Evolutionary conservation across 306 rosid genomes (phyloP), one percentile per base, ranked within the genome.

Genomic region (Vachellia pachyceras): DNA sequence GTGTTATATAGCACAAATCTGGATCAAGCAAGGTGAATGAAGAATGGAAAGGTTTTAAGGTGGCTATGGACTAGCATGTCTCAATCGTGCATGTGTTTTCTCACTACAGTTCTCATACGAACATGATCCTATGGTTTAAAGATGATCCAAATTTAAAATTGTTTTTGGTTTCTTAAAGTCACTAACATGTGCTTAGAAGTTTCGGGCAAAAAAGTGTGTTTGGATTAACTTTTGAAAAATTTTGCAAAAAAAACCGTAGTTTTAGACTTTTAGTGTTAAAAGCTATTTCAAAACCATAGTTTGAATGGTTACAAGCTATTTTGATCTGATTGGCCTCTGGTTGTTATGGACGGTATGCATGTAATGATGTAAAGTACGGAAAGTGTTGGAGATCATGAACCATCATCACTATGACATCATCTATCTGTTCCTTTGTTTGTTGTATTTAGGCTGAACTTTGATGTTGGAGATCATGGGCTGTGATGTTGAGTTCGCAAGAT

Each of bases 1-100:
- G 76, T 78, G 84, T 36, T 84, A 50, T 84, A 72, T 67, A 14
- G 42, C 9, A 52, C 29, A 25, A 71, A 66, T 47, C 33, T 71
- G 84, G 68, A 80, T 65, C 76, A 52, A 14, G 7, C 69, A 20
- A 54, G 45, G 42, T 79, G 37, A 69, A 4, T 37, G 54, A 42
- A 68, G 10, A 73, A n/a, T 65, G 22, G 25, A 42, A 47, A 54
- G 18, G 45, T 39, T 55, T 12, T 61, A 25, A 61, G 68, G 40
- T 58, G 36, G 15, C 1, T 61, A 22, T 40, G 18, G n/a, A 25
- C 40, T 18, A 13, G 18, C 18, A 52, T 54, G 61, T 54, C 61
- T 8, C n/a, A 7, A 54, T 8, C 3, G 29, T 54, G 18, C 9
- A 52, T 6, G 12, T 7, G 61, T 54, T 17, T 54, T 18, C 61